Evolutionary conservation across 2,329 filamentous ascomycete genomes (phyloP).

Genomic region (Phialophora macrospora): DNA sequence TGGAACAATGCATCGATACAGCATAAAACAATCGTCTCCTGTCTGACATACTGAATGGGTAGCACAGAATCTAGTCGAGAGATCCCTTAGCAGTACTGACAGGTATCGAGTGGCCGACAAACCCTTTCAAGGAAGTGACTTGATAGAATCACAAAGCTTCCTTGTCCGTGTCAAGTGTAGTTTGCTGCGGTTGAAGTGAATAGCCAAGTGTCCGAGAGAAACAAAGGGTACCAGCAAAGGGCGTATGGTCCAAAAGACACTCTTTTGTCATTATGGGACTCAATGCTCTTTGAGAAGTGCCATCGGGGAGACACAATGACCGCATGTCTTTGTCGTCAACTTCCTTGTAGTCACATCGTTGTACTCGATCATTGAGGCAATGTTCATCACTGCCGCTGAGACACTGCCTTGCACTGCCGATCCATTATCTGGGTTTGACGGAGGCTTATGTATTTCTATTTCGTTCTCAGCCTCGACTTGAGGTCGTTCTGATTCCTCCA

Average conservation of each 20-base stretch:
- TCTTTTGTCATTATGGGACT: background rate
- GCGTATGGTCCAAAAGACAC: background rate
- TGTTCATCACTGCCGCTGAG: background rate
- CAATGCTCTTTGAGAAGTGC: background rate
- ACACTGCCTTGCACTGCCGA: background rate
- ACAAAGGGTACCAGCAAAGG: background rate
- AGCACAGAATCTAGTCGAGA: background rate
- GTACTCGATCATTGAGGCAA: background rate
- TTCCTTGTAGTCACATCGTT: background rate
- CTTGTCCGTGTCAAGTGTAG: background rate
- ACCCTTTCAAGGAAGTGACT: background rate
- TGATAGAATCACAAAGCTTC: background rate
- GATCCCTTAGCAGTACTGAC: background rate
- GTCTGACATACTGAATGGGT: background rate
- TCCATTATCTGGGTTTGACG: background rate
- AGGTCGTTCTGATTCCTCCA: background rate
- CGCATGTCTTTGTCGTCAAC: background rate
- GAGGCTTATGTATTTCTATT: background rate
- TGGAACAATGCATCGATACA: background rate
- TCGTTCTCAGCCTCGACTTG: background rate
- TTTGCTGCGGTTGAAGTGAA: background rate
- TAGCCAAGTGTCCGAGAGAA: background rate
- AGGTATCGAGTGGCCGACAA: background rate
- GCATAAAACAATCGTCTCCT: constrained; percentile 3
- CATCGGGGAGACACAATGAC: background rate